Evolutionary conservation across 164 flowering plant genomes (phyloP), one percentile per base, ranked within the genome.

Genomic region (Liriodendron chinense): DNA sequence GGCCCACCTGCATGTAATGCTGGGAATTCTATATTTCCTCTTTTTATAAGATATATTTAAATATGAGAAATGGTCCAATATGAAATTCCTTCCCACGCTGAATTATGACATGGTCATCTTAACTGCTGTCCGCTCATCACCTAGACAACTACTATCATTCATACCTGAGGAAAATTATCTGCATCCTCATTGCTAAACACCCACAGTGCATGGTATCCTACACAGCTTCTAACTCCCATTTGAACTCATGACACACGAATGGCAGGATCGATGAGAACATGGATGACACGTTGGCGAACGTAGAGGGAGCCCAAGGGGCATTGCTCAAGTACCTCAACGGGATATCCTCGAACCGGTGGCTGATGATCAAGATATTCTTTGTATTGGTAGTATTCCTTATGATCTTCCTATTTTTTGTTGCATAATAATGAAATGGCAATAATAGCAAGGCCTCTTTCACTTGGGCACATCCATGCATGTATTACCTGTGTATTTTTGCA

Each of bases 281-380:
- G 96, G 98, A 93, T 21, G 97, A 93, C 18, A 87, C 98, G 12
- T 74, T 94, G 75, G 83, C 93, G 50, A 94, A 92, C 69, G 98
- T 94, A 67, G 98, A 94, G 78, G 97, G 97, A 12, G 98, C 98
- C 18, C 98, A 94, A 77, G 90, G 89, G 69, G 86, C 83, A 24
- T 76, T 91, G 81, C 84, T 88, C 64, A 88, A 87, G 84, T 94
- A 94, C 78, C 89, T 94, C 20, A 92, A 90, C 63, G 85, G 96
- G 68, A 94, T 94, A 80, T 94, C 98, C 4, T 92, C 98, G 61
- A 94, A 94, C 83, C 79, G 98, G 26, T 94, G 96, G 96, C 82
- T 94, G 85, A 92, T 94, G 98, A 89, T 94, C 87, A 94, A 94
- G 84, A 94, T 94, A 79, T 94, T 94, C 85, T 89, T 92, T 86